These are phyloP conservation scores for Theileria equi DNA, from an alignment of 169 alveolate species.

Conservation along the genomic window DNA sequence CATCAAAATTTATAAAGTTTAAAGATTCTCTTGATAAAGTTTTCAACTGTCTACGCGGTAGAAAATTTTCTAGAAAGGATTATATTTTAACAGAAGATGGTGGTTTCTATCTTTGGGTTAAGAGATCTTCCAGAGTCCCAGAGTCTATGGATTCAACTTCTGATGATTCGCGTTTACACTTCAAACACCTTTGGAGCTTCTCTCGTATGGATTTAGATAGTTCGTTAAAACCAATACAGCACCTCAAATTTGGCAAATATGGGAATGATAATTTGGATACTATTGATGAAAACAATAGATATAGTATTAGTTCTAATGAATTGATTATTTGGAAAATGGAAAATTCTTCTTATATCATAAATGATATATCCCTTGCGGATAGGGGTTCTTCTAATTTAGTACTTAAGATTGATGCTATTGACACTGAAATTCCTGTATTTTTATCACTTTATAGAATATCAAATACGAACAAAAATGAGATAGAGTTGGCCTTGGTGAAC, in stretches of 20 bases:
- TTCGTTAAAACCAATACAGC: neutral
- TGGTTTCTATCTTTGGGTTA: conserved; percentile 41
- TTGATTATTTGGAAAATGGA: conserved; percentile 47
- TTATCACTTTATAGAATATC: neutral
- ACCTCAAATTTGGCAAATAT: neutral
- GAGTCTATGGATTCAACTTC: neutral
- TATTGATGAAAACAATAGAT: neutral
- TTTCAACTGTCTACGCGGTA: conserved; percentile 17
- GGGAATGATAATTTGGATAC: conserved; percentile 1
- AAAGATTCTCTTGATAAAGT: conserved; percentile 6
- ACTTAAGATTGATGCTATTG: conserved; percentile 1
- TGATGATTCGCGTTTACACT: neutral
- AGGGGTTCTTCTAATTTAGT: neutral
- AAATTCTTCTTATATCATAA: conserved; percentile 5
- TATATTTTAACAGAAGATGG: conserved; percentile 14
- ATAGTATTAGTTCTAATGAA: conserved; percentile 11
- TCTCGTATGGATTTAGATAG: neutral
- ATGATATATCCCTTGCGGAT: conserved; percentile 32
- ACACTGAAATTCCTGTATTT: conserved; percentile 22
- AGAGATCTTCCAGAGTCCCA: conserved; percentile 14
- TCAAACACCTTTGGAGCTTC: conserved; percentile 26
- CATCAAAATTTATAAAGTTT: conserved; percentile 4
- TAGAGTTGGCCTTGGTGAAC: conserved; percentile 23
- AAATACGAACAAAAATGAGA: neutral
- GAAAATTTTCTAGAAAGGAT: conserved; percentile 24